Evolutionary conservation across 1,139 yeast genomes (phyloP), one percentile per base, ranked within the genome.

Genomic region (Debaryomycetaceae sp.): DNA sequence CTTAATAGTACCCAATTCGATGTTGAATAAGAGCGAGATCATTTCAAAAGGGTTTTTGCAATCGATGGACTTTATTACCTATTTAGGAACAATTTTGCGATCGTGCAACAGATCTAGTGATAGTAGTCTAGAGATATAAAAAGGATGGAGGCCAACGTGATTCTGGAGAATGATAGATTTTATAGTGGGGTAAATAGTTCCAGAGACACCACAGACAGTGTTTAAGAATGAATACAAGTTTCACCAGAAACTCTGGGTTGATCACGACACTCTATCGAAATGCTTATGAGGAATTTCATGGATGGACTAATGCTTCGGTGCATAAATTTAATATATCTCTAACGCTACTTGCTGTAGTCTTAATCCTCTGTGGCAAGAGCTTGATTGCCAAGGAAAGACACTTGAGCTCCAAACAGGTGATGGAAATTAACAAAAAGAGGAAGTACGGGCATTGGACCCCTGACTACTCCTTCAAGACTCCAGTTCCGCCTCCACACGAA

Each of bases 371-470:
- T 16, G 6, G 18, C 24, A 13, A 16, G 14, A 15, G 31, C 8
- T 15, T 30, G 9, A 30, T 30, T 4, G 17, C 17, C 7, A 11
- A 16, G 11, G 14, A n/a, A 34, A 38, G 26, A 22, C 32, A 34
- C 34, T 31, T 30, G 13, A 30, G 24, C 5, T 28, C 34, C 5
- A 34, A 34, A 18, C 31, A 38, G 19, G 40, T 34, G 3, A 18
- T 32, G 15, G 29, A 31, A 14, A 15, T 34, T 38, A 72, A 73
- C 49, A 73, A 70, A 48, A 53, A 61, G 40, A 55, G 81, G 37
- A 63, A 63, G 41, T 57, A 37, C 77, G 75, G 75, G 0, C 50
- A 52, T 2, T 81, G 87, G 86, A 56, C 48, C 0, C 79, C 86
- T 2, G 82, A 78, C 45, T 33, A 38, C 26, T 53, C 56, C 19